These are phyloP conservation scores for Metschnikowia continentalis DNA, from an alignment of 805 yeast species.

Conservation along the genomic window DNA sequence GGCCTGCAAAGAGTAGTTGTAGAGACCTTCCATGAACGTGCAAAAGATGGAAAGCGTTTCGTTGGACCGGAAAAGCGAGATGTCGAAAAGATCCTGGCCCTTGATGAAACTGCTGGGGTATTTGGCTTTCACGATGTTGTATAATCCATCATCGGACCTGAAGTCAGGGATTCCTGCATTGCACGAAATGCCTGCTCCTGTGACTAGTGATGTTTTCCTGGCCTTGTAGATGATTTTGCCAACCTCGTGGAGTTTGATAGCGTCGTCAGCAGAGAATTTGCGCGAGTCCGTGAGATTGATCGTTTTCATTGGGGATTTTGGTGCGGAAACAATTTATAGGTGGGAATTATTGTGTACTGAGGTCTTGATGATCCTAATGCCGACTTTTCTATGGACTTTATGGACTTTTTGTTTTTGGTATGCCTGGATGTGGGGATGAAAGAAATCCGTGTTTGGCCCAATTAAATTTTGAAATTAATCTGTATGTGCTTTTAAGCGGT, in stretches of 20 bases:
- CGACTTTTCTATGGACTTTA: too few species aligned
- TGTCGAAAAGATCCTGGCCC: constrained; percentile 90
- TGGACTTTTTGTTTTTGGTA: too few species aligned
- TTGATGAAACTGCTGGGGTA: constrained; percentile 61
- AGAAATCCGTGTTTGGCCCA: too few species aligned
- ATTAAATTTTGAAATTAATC: too few species aligned
- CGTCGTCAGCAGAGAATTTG: constrained; percentile 24
- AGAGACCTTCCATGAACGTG: constrained; percentile 80
- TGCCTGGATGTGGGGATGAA: background rate
- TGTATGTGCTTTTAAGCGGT: too few species aligned
- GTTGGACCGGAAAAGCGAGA: constrained; percentile 69
- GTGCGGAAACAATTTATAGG: background rate
- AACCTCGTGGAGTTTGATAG: constrained; percentile 36
- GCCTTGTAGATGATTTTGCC: constrained; percentile 46
- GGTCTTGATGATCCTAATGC: too few species aligned
- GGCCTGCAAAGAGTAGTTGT: constrained; percentile 60
- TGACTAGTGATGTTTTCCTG: constrained; percentile 60
- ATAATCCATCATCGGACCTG: constrained; percentile 78
- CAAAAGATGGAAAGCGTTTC: constrained; percentile 71
- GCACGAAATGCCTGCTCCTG: constrained; percentile 97
- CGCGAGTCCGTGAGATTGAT: constrained; percentile 20
- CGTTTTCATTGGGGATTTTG: constrained; percentile 23
- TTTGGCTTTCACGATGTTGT: constrained; percentile 62
- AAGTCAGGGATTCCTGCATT: constrained; percentile 98
- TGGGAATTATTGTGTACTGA: too few species aligned